Evolutionary conservation across 495 filamentous ascomycete species (phyloP), one percentile per base, ranked within the genome.

Genomic region (Neurospora tetrasperma): DNA sequence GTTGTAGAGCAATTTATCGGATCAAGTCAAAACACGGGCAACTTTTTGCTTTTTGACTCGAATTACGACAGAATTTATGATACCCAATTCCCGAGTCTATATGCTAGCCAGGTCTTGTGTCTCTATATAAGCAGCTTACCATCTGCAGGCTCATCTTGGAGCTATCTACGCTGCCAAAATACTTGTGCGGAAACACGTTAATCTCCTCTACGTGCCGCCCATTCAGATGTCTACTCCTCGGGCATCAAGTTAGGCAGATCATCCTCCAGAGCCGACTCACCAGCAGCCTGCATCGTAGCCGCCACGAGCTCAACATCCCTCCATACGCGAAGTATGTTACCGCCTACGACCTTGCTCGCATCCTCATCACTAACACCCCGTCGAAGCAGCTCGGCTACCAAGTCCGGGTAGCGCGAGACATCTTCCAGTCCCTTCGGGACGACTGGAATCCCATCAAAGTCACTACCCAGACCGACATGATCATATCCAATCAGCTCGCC

Each of bases 281-380:
- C 91, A 1, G 82, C 82, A 4, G 80, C 82, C 74, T 89, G 87
- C 85, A 94, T 82, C 80, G 88, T 76, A 43, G 79, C 77, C 20
- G 90, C 89, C 39, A 93, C 89, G 59, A 78, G 80, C 71, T 94
- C 93, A 10, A 89, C 91, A n/a, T 88, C 88, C 70, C 78, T 83
- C 93, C 92, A 94, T 42, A 96, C 92, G 35, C 93, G 86, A 41
- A 96, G 78, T 1, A 94, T 71, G 77, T 96, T 96, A 1, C 87
- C 89, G 0, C 93, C 93, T 0, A 87, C 90, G 1, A 96, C 82
- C 76, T 91, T 90, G 31, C 78, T 83, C 2, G 86, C 90, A 75
- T 96, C 89, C 62, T 82, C 79, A 74, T 94, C 90, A 18, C 85
- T 90, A 31, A 94, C 83, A 2, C 91, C 93, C 23, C 88, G 86